Percentiles rank a stretch among this genome's conserved stretches.
Evolutionary conservation across 2,329 filamentous ascomycete species (phyloP).

Genomic region (Xylariales sp.): DNA sequence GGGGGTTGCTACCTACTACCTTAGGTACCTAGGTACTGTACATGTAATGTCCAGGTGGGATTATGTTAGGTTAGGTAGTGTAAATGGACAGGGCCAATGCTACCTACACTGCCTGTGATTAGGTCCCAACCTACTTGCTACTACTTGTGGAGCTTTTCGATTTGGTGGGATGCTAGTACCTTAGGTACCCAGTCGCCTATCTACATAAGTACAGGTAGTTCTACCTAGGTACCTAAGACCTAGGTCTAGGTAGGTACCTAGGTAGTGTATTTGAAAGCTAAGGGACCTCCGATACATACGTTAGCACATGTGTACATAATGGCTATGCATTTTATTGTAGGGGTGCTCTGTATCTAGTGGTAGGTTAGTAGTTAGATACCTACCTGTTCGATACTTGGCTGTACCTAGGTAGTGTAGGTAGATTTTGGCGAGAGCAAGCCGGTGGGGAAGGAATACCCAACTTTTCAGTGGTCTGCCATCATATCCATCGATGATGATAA

Average conservation of each 20-base stretch:
- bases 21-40: background rate
- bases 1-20: too few relatives aligned
- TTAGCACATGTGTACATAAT: background rate
- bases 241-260: background rate
- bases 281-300: conserved; percentile 9
- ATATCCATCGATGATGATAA: conserved; percentile 7
- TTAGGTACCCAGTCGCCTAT: too few relatives aligned
- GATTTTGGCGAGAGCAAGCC: conserved; percentile 15
- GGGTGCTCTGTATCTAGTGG: background rate
- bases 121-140: background rate
- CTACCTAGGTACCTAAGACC: too few relatives aligned
- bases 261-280: background rate
- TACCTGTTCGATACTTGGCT: too few relatives aligned
- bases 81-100: background rate
- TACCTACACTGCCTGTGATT: background rate
- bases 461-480: background rate
- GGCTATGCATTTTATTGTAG: background rate
- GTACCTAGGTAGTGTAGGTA: background rate
- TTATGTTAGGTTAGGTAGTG: background rate
- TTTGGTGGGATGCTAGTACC: conserved; percentile 16
- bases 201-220: too few relatives aligned
- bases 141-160: background rate
- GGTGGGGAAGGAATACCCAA: conserved; percentile 14
- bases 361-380: too few relatives aligned
- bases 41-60: conserved; percentile 12